Evolutionary conservation across 768 basidiomycete genomes (phyloP), one percentile per base, ranked within the genome.

Genomic region (Boletus tomentosulus): DNA sequence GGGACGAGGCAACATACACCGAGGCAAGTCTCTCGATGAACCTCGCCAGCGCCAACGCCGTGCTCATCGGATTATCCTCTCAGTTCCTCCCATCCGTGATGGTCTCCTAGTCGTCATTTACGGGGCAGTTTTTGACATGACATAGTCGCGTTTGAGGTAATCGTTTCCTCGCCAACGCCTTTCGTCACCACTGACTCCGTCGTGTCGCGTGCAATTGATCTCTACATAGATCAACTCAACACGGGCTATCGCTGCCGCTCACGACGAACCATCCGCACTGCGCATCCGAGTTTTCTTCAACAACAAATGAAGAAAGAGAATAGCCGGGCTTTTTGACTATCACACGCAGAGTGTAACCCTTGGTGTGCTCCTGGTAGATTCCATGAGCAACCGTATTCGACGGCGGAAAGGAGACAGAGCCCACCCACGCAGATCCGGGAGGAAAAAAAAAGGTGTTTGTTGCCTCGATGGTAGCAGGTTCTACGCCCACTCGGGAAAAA

Each of bases 321-420:
- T 66, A 65, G 64, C 64, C 64, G 55, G 62, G 43, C 59, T 55
- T 19, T 49, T 38, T 65, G 64, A 65, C 64, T 65, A 65, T 66
- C 53, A 54, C 64, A 65, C 64, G 64, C 59, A 65, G 50, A 55
- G 64, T 65, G 64, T 59, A 55, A 27, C 42, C 47, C 52, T 57
- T 37, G 62, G 53, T 63, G 61, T 63, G 56, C 56, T 48, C 61
- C 41, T 49, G 46, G 34, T 48, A 22, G n/a, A 33, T 48, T 25
- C 46, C 46, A 48, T 48, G 46, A 54, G 56, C 52, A 38, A 62
- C 48, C 60, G 60, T 64, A 62, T 57, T 53, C 49, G 56, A 50
- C 51, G 37, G 25, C 41, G 19, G 11, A 43, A 43, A 13, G 15
- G 12, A 44, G 53, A 39, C 27, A 34, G 41, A 37, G 44, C 41